Evolutionary conservation across 371 early-diverging fungal genomes (phyloP).

Genomic region (Mucor mucedo): DNA sequence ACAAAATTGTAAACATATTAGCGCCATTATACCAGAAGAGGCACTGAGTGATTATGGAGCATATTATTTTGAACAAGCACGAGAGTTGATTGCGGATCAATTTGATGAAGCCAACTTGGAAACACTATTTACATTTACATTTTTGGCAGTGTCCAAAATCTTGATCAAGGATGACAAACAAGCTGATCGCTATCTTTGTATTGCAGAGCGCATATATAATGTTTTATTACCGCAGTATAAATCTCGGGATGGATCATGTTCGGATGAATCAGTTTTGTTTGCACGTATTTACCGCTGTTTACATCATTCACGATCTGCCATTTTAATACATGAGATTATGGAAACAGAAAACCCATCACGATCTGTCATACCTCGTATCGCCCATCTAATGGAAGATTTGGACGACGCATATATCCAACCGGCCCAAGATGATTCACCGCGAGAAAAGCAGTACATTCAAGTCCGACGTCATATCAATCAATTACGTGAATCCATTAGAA

Average conservation of each 20-base stretch:
- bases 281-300: conserved; percentile 13
- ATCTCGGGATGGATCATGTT: not conserved
- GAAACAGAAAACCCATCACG: not conserved
- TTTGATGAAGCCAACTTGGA: conserved; percentile 46
- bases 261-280: conserved; percentile 12
- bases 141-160: conserved; percentile 32
- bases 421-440: conserved; percentile 21
- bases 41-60: conserved; percentile 23
- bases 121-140: conserved; percentile 26
- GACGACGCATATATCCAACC: conserved; percentile 5
- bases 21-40: conserved; percentile 14
- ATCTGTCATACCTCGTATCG: not conserved
- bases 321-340: not conserved
- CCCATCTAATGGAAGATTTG: not conserved
- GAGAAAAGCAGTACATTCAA: conserved; percentile 26
- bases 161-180: conserved; percentile 19
- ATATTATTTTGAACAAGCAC: conserved; percentile 41
- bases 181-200: conserved; percentile 18
- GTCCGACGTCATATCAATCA: conserved; percentile 6
- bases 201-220: conserved; percentile 37
- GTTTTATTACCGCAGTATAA: conserved; percentile 22
- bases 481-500: conserved; percentile 20
- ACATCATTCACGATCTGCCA: conserved; percentile 1
- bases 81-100: conserved; percentile 31
- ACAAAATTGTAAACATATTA: conserved; percentile 34